Base-by-base conservation (phyloP, 106 monocot genomes). In the Acorus calamus region DNA sequence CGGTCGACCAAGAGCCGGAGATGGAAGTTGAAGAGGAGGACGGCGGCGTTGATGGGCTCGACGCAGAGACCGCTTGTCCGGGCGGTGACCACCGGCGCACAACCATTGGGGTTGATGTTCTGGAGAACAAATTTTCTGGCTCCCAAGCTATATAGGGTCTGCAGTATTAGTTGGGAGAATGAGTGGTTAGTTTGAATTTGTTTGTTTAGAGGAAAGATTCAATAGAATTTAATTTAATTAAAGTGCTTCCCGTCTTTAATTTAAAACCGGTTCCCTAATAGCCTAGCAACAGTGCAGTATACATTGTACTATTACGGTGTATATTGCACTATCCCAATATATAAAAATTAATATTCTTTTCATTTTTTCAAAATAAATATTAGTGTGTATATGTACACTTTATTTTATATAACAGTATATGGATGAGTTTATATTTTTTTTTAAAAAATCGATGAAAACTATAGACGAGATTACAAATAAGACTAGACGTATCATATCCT, bases 101-200 rank as follows among this genome's bases (percentile, higher is more conserved):
- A 89, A 4, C 89, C 89, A 14, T 79, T 74, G 47, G 78, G 65
- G 59, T 82, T 81, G 42, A 85, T 68, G 4, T 81, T 74, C 44
- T 85, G 66, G 41, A 89, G 28, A 12, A 85, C 82, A 47, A 82
- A 81, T 43, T 89, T 89, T 58, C 85, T 79, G 12, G 84, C 89
- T 59, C 89, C 89, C 3, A 79, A 7, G 11, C 49, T 69, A 47
- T 89, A 76, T 4, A 89, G 68, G 55, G 57, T 76, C 86, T 86
- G 78, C 53, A 59, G 8, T 2, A 11, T 2, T 14, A 61, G 59
- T 53, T 42, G 8, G 7, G 7, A 2, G 41, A 53, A 52, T 6
- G 5, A 67, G 2, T 28, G 28, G 28, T 28, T 28, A 28, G 28
- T 28, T 28, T 28, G 28, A 28, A 28, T 28, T 28, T 28, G 28